A percentile compares a stretch with the other conserved stretches of the same genome.
Conservation (phyloP, 768 basidiomycete genomes). For the Rossbeevera mucosa region DNA sequence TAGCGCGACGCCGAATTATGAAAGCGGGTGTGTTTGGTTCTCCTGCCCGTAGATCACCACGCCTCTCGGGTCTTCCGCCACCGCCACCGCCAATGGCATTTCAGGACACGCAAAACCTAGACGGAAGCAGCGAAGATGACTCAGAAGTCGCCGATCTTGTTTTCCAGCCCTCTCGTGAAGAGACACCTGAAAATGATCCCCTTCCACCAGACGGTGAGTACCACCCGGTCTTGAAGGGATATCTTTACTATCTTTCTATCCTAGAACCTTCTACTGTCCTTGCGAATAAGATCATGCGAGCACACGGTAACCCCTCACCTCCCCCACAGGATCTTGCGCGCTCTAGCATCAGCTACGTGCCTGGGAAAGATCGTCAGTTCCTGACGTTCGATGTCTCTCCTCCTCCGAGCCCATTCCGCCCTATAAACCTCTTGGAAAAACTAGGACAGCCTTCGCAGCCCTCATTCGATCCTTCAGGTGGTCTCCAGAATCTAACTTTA, state of each 20-base stretch:
- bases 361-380: constrained; percentile 18
- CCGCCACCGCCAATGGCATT: constrained; percentile 15
- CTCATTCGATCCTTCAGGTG: neutral
- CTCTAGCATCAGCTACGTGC: constrained; percentile 12
- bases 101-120: constrained; percentile 12
- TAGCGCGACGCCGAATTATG: constrained; percentile 28
- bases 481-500: neutral
- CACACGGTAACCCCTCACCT: constrained; percentile 75
- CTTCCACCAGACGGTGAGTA: constrained; percentile 43
- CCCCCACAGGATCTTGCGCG: constrained; percentile 36
- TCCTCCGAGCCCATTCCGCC: constrained; percentile 32
- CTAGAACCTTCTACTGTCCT: constrained; percentile 65
- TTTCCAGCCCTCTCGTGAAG: constrained; percentile 32
- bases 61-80: constrained; percentile 41
- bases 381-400: constrained; percentile 9
- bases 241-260: constrained; percentile 5
- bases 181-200: constrained; percentile 47
- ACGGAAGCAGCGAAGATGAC: constrained; percentile 30
- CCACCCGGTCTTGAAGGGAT: constrained; percentile 1
- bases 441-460: constrained; percentile 17
- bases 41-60: constrained; percentile 47
- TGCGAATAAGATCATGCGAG: constrained; percentile 61
- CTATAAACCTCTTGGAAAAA: constrained; percentile 28
- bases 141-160: constrained; percentile 25
- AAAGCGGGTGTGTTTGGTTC: constrained; percentile 25